Base-by-base conservation (phyloP, 805 yeast species). In the Myxozyma monticola region DNA sequence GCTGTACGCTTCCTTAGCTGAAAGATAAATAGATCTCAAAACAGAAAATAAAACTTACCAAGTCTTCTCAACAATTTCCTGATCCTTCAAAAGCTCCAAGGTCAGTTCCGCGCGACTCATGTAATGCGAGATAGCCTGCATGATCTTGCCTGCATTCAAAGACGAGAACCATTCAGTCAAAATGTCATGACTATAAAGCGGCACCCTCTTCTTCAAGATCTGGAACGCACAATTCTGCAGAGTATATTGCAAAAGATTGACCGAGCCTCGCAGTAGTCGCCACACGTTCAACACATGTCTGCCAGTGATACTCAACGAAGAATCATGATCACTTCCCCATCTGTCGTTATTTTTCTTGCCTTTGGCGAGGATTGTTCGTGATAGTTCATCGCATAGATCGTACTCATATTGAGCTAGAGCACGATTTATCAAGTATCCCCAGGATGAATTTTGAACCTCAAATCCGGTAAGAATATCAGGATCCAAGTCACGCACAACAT, bases 391-490 rank as follows among this genome's bases (percentile, higher is more conserved):
- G n/a, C 77, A 65, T 2, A 88, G 56, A 57, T 87, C 84, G 10
- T 76, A 67, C 1, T 76, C 77, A 60, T 74, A 74, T 1, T 63
- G 67, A 0, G 50, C 54, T 15, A 45, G 21, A 39, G 63, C 64
- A 24, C 99, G 66, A 45, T 86, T 93, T 22, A 86, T 74, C 0
- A 90, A 45, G 61, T 86, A 93, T 0, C 99, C 98, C 98, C 98
- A 91, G 0, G 97, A 87, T 0, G 77, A 61, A 0, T 82, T 70
- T 56, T 88, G 85, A 4, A 88, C 76, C 62, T 93, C 99, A 65
- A 77, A 93, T 0, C 97, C 98, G 0, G 87, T 76, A 4, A 93
- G 62, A 26, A 93, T 79, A 65, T 93, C 99, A 0, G 98, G 97
- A 63, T 93, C 98, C 44, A 80, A 73, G 1, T 71, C 59, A 17